These are phyloP conservation scores for Ophiostoma australiae DNA, from an alignment of 2,329 filamentous ascomycete genomes.

Conservation along the genomic window DNA sequence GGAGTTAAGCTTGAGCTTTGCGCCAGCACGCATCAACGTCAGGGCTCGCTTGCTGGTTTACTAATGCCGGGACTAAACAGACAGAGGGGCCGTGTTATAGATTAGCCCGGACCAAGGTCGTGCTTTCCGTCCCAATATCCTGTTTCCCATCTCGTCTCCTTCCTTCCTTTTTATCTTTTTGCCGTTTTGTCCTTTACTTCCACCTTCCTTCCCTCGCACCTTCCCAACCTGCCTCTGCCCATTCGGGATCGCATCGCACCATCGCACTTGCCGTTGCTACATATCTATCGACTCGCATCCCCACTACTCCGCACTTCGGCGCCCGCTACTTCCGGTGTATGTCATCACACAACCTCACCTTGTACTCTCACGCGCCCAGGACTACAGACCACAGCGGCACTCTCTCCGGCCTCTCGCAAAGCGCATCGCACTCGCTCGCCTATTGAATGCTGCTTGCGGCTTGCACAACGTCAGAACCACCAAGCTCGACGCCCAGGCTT, in stretches of 20 bases:
- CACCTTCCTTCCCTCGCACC: background rate
- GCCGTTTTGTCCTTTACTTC: background rate
- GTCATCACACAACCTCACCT: constrained; percentile 11
- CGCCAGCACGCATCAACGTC: background rate
- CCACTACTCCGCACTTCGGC: constrained; percentile 14
- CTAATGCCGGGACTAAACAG: constrained; percentile 3
- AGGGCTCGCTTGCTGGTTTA: background rate
- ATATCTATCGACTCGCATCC: background rate
- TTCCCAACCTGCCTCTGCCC: background rate
- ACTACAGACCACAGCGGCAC: background rate
- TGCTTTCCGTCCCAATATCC: background rate
- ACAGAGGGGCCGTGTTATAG: constrained; percentile 5
- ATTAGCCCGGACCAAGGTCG: background rate
- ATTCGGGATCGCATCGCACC: background rate
- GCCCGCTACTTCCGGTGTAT: background rate
- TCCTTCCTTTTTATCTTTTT: background rate
- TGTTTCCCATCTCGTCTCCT: background rate
- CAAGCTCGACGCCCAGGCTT: background rate
- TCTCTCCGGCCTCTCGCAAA: background rate
- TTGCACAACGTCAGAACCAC: background rate
- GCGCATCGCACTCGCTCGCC: background rate
- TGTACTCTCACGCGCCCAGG: background rate
- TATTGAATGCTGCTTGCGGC: background rate
- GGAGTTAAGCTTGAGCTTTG: constrained; percentile 6
- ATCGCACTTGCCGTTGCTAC: background rate